phyloP scores from a whole-genome alignment of 306 rosid species.

The Acacia melanoxylon region DNA sequence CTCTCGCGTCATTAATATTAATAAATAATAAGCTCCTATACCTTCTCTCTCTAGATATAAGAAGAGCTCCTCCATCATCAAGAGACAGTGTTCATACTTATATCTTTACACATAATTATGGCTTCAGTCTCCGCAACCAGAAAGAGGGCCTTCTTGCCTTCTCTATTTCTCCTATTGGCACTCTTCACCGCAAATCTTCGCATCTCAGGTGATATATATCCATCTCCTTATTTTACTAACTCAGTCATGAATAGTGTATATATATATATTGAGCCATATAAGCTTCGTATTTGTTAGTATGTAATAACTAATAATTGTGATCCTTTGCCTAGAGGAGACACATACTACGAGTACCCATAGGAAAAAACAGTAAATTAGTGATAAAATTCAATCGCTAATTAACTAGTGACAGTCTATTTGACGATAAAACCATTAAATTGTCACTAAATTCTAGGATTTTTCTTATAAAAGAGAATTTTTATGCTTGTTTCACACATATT shows the following conservation, averaged over 20 bases:
- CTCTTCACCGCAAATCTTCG: conserved; percentile 15
- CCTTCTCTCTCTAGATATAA: background rate
- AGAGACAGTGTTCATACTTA: background rate
- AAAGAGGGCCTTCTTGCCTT: conserved; percentile 6
- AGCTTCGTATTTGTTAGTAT: background rate
- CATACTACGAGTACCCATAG: too few species aligned
- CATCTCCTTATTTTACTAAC: background rate
- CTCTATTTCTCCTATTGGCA: conserved; percentile 11
- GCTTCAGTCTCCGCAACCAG: background rate
- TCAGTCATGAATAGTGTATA: background rate
- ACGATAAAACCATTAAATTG: too few species aligned
- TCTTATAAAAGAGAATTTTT: too few species aligned
- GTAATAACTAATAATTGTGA: background rate
- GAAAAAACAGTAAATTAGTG: too few species aligned
- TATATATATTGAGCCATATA: background rate
- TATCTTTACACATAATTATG: background rate
- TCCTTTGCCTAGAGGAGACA: background rate
- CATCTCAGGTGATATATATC: conserved; percentile 18
- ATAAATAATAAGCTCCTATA: background rate
- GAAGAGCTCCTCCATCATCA: background rate
- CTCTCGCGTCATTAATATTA: background rate
- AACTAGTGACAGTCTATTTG: too few species aligned
- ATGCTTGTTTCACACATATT: too few species aligned
- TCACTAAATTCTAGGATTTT: background rate
- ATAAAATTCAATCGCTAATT: too few species aligned